phyloP scores from a whole-genome alignment of 306 rosid genomes.

The Sindora glabra region DNA sequence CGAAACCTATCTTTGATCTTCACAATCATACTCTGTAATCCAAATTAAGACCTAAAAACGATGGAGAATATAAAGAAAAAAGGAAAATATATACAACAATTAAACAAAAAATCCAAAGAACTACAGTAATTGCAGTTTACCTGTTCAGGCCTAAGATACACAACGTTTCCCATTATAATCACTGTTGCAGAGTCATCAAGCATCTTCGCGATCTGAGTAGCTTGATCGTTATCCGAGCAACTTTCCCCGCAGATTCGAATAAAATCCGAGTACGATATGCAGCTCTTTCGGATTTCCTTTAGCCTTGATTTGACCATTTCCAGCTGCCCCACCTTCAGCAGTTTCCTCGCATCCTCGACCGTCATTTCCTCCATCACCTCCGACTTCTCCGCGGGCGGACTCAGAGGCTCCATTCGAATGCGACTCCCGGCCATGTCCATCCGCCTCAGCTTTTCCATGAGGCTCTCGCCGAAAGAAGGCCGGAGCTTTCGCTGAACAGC shows the following conservation, averaged over 20 bases:
- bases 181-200: slow-evolving; percentile 69
- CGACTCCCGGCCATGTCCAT: slow-evolving; percentile 45
- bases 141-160: slow-evolving; percentile 72
- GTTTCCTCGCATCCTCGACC: slow-evolving; percentile 47
- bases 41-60: slow-evolving; percentile 16
- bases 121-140: slow-evolving; percentile 19
- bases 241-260: slow-evolving; percentile 49
- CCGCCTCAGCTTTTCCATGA: slow-evolving; percentile 36
- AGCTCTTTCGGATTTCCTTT: slow-evolving; percentile 26
- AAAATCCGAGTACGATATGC: slow-evolving; percentile 49
- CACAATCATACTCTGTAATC: slow-evolving; percentile 35
- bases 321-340: slow-evolving; percentile 50
- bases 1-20: slow-evolving; percentile 26
- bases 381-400: slow-evolving; percentile 20
- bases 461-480: slow-evolving; percentile 19
- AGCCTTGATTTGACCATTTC: slow-evolving; percentile 57
- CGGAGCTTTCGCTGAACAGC: slow-evolving; percentile 5
- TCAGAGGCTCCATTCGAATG: slow-evolving; percentile 47
- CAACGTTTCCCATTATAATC: slow-evolving; percentile 64
- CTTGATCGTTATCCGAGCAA: slow-evolving; percentile 44
- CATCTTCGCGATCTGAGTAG: slow-evolving; percentile 43
- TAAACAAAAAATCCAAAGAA: neutral
- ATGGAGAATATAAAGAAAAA: neutral
- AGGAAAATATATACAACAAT: neutral
- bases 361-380: too few species aligned